A percentile compares a stretch with the other conserved stretches of the same genome.
Conservation (phyloP, 768 basidiomycete species). For the Sarcodon sp. region DNA sequence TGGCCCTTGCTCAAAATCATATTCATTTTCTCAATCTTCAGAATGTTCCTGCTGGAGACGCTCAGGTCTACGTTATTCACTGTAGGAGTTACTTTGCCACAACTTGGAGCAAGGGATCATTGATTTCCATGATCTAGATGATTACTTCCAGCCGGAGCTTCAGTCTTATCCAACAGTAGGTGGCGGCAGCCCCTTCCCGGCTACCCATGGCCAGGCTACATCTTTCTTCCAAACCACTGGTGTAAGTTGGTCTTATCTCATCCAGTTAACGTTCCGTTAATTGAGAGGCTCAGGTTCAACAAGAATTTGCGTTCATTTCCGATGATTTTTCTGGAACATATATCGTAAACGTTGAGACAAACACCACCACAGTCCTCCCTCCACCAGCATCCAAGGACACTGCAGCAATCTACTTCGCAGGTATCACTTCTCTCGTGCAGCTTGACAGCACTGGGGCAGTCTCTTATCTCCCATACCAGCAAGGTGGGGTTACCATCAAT, state of each 20-base stretch:
- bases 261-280: no score
- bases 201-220: constrained; percentile 51
- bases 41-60: constrained; percentile 49
- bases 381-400: constrained; percentile 52
- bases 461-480: constrained; percentile 45
- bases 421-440: constrained; percentile 50
- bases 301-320: constrained; percentile 70
- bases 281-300: constrained; percentile 24
- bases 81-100: constrained; percentile 32
- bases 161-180: constrained; percentile 38
- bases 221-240: constrained; percentile 51
- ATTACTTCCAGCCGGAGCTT: constrained; percentile 64
- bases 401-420: constrained; percentile 49
- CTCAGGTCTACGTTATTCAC: constrained; percentile 79
- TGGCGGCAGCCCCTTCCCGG: constrained; percentile 48
- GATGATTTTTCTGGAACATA: constrained; percentile 63
- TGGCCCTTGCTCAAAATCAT: constrained; percentile 81
- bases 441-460: constrained; percentile 48
- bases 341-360: constrained; percentile 61
- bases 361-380: constrained; percentile 47
- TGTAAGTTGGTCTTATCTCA: constrained; percentile 8
- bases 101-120: neutral
- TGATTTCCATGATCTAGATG: constrained; percentile 28
- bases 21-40: constrained; percentile 74
- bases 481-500: constrained; percentile 29